A percentile compares a stretch with the other conserved stretches of the same genome.
These are phyloP conservation scores for Epichloe uncinata DNA, from an alignment of 2,329 filamentous ascomycete species.

Conservation along the genomic window DNA sequence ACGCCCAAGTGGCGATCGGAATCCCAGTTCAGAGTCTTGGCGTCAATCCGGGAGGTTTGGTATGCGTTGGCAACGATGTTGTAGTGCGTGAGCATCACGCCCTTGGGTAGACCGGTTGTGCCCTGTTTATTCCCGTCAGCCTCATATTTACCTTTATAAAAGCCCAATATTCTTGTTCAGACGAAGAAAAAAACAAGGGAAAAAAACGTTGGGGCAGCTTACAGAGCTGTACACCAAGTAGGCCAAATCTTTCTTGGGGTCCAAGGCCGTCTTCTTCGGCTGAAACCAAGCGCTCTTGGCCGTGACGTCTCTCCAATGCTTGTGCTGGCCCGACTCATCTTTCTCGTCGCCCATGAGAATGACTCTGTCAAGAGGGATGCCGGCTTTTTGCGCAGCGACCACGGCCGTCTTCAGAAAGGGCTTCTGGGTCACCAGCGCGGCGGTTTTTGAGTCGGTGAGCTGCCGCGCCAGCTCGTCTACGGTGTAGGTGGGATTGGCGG, in stretches of 20 bases:
- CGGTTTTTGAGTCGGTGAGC: constrained; percentile 63
- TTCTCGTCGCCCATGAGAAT: constrained; percentile 60
- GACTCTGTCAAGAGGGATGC: constrained; percentile 58
- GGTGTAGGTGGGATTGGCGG: constrained; percentile 81
- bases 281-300: constrained; percentile 41
- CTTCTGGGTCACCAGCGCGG: constrained; percentile 61
- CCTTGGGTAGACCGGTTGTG: constrained; percentile 84
- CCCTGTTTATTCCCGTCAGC: constrained; percentile 29
- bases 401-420: constrained; percentile 50
- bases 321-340: constrained; percentile 44
- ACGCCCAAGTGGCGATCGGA: constrained; percentile 66
- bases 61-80: constrained; percentile 69
- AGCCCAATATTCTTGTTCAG: too few species aligned
- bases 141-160: too few species aligned
- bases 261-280: constrained; percentile 42
- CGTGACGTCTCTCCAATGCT: constrained; percentile 60
- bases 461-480: constrained; percentile 74
- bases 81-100: constrained; percentile 70
- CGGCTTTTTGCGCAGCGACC: constrained; percentile 55
- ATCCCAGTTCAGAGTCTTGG: constrained; percentile 40
- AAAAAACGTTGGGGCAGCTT: constrained; percentile 2
- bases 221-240: constrained; percentile 75
- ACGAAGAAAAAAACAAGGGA: fast-evolving
- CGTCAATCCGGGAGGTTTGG: constrained; percentile 42
- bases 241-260: constrained; percentile 59